These are phyloP conservation scores for Leccinum griseonigrum DNA, from an alignment of 1,284 basidiomycete genomes.

Conservation along the genomic window DNA sequence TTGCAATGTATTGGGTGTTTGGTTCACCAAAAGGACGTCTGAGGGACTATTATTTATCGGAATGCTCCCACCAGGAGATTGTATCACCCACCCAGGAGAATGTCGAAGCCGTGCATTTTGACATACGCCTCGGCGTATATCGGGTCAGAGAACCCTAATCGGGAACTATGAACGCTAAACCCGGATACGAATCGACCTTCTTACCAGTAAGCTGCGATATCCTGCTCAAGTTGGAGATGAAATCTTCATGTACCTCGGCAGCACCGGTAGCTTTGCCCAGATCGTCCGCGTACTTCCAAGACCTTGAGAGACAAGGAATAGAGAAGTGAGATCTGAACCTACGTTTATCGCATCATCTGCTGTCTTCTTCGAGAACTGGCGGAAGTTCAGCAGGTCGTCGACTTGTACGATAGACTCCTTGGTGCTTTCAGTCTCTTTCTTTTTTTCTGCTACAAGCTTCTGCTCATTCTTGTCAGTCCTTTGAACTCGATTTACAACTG, in stretches of 20 bases:
- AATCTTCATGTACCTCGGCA: constrained; percentile 86
- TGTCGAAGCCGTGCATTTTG: constrained; percentile 98
- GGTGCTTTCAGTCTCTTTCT: constrained; percentile 78
- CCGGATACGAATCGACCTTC: neutral
- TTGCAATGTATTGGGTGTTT: constrained; percentile 92
- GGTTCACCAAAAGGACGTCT: constrained; percentile 98
- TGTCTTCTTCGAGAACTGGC: constrained; percentile 92
- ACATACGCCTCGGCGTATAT: constrained; percentile 99
- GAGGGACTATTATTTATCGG: neutral
- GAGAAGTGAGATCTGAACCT: constrained; percentile 31
- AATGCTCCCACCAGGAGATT: neutral
- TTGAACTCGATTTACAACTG: neutral
- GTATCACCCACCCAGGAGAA: constrained; percentile 67
- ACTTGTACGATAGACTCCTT: constrained; percentile 83
- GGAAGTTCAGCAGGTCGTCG: constrained; percentile 90
- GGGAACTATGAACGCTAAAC: constrained; percentile 3
- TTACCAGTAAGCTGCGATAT: constrained; percentile 93
- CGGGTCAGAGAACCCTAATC: constrained; percentile 91
- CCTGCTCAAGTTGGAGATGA: constrained; percentile 92
- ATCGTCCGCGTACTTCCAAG: constrained; percentile 79
- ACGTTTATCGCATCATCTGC: constrained; percentile 81
- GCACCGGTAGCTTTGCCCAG: constrained; percentile 89
- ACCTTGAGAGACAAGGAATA: neutral
- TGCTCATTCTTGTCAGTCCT: constrained; percentile 17
- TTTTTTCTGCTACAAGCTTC: constrained; percentile 80